These are phyloP conservation scores for Serendipita indica DNA, from an alignment of 768 basidiomycete genomes.

Conservation along the genomic window DNA sequence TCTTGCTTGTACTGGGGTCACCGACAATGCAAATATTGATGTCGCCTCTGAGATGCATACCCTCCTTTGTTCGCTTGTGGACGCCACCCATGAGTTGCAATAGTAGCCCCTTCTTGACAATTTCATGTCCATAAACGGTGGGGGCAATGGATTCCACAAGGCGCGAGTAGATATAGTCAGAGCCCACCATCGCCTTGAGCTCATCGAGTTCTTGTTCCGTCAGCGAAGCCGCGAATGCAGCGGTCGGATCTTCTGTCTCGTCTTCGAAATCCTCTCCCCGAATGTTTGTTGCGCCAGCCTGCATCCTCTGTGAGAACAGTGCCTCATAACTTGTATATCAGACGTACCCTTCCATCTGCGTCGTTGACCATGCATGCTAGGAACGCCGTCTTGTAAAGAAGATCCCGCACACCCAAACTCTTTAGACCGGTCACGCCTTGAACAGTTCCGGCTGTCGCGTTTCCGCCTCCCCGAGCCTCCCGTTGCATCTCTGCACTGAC, in stretches of 20 bases:
- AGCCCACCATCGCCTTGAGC: constrained; percentile 84
- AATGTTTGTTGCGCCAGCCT: constrained; percentile 69
- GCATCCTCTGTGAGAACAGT: neutral
- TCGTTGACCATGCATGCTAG: constrained; percentile 95
- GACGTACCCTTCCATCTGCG: constrained; percentile 69
- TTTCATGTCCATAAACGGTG: constrained; percentile 96
- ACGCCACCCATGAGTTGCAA: constrained; percentile 98
- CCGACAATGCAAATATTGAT: constrained; percentile 98
- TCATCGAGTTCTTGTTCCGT: constrained; percentile 94
- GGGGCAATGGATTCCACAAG: constrained; percentile 92
- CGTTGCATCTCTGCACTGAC: constrained; percentile 87
- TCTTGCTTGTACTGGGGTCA: constrained; percentile 95
- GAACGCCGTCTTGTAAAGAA: constrained; percentile 98
- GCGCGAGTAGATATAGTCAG: constrained; percentile 87
- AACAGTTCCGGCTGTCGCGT: constrained; percentile 44
- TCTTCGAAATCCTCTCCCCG: constrained; percentile 76
- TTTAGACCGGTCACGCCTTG: constrained; percentile 90
- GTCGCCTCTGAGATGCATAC: constrained; percentile 96
- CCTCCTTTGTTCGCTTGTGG: constrained; percentile 90
- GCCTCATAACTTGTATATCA: neutral
- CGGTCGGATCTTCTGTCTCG: constrained; percentile 47
- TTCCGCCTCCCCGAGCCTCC: constrained; percentile 52
- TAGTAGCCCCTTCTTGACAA: constrained; percentile 93
- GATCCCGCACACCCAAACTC: constrained; percentile 81
- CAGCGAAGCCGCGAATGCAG: constrained; percentile 75